Evolutionary conservation across 2,329 filamentous ascomycete species (phyloP), one percentile per base, ranked within the genome.

Genomic region (Zasmidium angulare): DNA sequence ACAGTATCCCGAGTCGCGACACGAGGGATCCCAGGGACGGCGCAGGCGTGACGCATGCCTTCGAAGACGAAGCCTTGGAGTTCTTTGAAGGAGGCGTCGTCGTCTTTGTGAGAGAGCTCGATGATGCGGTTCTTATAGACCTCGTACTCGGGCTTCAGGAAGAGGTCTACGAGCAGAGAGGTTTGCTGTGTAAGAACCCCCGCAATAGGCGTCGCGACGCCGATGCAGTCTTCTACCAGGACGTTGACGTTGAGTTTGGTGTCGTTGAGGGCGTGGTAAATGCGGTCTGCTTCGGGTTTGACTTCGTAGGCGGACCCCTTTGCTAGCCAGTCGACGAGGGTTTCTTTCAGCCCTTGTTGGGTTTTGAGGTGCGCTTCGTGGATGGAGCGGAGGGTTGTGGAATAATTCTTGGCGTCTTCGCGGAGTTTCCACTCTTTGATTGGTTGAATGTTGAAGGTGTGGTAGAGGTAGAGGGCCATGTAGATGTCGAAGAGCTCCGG

Each of bases 61-160:
- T 84, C 82, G 62, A 77, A 82, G 1, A 83, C 80, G 68, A 81
- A 84, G 12, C 81, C 80, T 63, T 81, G 78, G 1, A 83, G 75
- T 64, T 83, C 81, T 29, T 71, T 67, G 54, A 78, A 75, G 1
- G 80, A 75, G 1, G 71, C 70, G 2, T 71, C 69, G 3, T 77
- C 72, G 47, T 80, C 74, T 63, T 74, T 75, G 59, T 81, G 75
- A 1, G 81, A 75, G 19, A 83, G 76, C 66, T 81, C 74, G 21
- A 82, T 68, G 58, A 84, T 81, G 29, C 81, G 80, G 1, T 72
- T 72, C 67, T 82, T 83, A 73, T 82, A 82, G 51, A 76, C 58
- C 61, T 81, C 78, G 60, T 83, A 83, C 4, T 74, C 79, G 1
- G 76, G 73, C 56, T 71, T 77, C n/a, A 83, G 77, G 70, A 74